Percentiles rank a stretch among this genome's conserved stretches.
Evolutionary conservation across 2,329 filamentous ascomycete species (phyloP).

Genomic region (Colletotrichum sublineola): DNA sequence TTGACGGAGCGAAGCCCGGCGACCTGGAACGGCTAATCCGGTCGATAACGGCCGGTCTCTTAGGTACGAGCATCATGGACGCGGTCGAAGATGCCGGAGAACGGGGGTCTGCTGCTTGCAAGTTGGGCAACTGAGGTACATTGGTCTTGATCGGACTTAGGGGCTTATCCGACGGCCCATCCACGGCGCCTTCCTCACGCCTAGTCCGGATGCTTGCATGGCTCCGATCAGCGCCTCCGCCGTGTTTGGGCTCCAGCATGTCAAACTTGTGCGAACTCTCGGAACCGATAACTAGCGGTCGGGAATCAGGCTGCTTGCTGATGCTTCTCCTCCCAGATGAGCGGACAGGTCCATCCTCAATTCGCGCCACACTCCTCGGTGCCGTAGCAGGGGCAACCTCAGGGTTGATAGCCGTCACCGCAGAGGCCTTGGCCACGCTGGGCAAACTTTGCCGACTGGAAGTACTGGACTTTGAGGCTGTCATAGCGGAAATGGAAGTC

Average conservation of each 20-base stretch:
- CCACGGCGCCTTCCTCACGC: conserved; percentile 61
- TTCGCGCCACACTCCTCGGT: conserved; percentile 56
- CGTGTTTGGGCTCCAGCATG: conserved; percentile 52
- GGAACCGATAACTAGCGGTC: conserved; percentile 51
- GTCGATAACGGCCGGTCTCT: conserved; percentile 66
- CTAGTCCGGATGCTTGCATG: conserved; percentile 47
- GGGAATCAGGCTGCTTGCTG: conserved; percentile 56
- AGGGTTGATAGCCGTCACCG: conserved; percentile 59
- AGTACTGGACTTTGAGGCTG: conserved; percentile 58
- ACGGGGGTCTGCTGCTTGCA: conserved; percentile 52
- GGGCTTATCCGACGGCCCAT: conserved; percentile 60
- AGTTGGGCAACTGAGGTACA: conserved; percentile 49
- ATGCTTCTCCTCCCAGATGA: conserved; percentile 57
- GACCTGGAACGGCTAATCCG: conserved; percentile 65
- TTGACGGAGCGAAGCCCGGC: conserved; percentile 60
- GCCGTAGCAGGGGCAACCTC: conserved; percentile 63
- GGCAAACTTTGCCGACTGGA: conserved; percentile 57
- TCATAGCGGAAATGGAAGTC: conserved; percentile 62
- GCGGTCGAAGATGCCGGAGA: conserved; percentile 53
- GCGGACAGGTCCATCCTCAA: conserved; percentile 59
- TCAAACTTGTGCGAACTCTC: conserved; percentile 58
- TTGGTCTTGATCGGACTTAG: conserved; percentile 58
- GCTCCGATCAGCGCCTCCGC: conserved; percentile 47
- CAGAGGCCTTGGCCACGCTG: conserved; percentile 59
- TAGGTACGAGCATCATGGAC: conserved; percentile 54